Evolutionary conservation across 2,329 filamentous ascomycete genomes (phyloP), one percentile per base, ranked within the genome.

Genomic region (Orbilia blumenaviensis): DNA sequence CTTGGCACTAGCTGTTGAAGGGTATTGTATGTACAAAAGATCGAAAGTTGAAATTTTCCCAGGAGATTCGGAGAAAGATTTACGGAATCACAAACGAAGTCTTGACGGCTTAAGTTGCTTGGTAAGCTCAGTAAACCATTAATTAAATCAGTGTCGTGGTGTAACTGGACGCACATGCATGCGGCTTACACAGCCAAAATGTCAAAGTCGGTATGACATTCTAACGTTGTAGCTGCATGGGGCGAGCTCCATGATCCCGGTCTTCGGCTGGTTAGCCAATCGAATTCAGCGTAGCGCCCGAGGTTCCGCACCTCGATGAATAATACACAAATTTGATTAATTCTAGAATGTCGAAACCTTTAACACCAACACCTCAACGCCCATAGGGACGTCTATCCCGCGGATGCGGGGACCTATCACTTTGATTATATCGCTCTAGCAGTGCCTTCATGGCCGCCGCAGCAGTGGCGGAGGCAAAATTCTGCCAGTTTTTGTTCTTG

Each of bases 401-500:
- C 1, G 46, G 56, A 23, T 56, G 56, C 36, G 66, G 66, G n/a
- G 66, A 72, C 32, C 67, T 25, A 29, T 72, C 67, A 36, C 60
- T 62, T 27, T 42, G 62, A 50, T 62, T 62, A 48, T 60, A 46
- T 42, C n/a, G n/a, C 27, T 46, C 77, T 18, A 82, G 69, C 48
- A 83, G 56, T 0, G 80, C 80, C 64, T 80, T 84, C 16, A 80
- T 77, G 16, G 74, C 81, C 1, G 82, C 81, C 0, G 84, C 83
- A 0, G 84, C 84, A 0, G 81, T 82, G 0, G 81, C 82, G 0
- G 84, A 82, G 0, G 84, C 83, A 78, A 83, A 85, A 0, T 75
- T 23, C 63, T 85, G 83, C 83, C 83, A 85, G 0, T 12, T 64
- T 27, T 83, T 82, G 61, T 79, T 82, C 66, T 84, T 83, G 71